phyloP scores from a whole-genome alignment of 768 basidiomycete genomes.

The Flagelloscypha sp. region DNA sequence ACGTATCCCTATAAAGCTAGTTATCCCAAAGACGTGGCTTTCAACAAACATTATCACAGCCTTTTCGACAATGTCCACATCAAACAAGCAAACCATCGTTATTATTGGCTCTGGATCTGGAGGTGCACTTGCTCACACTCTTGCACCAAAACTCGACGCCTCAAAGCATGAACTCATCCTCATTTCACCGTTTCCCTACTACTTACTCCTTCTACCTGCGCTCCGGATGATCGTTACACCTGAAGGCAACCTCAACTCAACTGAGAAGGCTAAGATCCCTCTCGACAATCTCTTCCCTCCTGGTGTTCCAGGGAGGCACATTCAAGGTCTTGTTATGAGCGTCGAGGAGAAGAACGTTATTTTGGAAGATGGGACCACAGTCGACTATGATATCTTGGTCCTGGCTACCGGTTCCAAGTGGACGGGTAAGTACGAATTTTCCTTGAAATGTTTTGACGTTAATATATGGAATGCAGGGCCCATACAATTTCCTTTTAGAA shows the following conservation, averaged over 20 bases:
- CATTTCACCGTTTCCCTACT: conserved; percentile 43
- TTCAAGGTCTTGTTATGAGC: conserved; percentile 9
- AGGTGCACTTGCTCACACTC: conserved; percentile 36
- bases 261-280: conserved; percentile 30
- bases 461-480: too few species aligned
- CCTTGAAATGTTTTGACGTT: too few species aligned
- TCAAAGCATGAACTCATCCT: conserved; percentile 44
- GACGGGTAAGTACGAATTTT: too few species aligned
- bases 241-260: too few species aligned
- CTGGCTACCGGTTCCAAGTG: conserved; percentile 34
- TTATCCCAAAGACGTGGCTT: too few species aligned
- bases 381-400: conserved; percentile 35
- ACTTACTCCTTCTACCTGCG: conserved; percentile 39
- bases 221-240: conserved; percentile 42
- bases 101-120: conserved; percentile 54
- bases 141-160: conserved; percentile 43
- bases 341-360: conserved; percentile 19
- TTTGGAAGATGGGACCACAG: conserved; percentile 28
- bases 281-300: conserved; percentile 35
- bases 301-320: conserved; percentile 23
- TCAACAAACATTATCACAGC: too few species aligned
- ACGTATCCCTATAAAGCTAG: too few species aligned
- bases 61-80: too few species aligned
- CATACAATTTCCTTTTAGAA: conserved; percentile 20
- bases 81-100: too few species aligned